These are phyloP conservation scores for Populus tomentosa DNA, from an alignment of 441 rosid species.

Conservation along the genomic window DNA sequence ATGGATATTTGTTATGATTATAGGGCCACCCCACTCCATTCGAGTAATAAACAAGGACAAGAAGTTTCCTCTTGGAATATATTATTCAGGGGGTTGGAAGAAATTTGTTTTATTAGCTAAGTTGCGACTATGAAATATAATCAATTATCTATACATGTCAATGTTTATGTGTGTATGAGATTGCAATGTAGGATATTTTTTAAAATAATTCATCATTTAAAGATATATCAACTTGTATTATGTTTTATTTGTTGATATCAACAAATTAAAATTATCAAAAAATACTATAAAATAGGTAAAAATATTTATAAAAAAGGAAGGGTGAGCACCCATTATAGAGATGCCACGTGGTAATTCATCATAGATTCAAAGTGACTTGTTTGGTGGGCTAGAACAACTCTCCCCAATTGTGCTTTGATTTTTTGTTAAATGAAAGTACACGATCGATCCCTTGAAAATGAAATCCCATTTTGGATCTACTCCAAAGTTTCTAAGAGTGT, in stretches of 20 bases:
- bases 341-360: too few relatives aligned
- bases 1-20: not conserved
- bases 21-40: not conserved
- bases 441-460: not conserved
- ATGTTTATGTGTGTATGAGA: fast-evolving
- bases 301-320: too few relatives aligned
- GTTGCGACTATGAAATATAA: not conserved
- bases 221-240: too few relatives aligned
- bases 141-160: not conserved
- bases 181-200: too few relatives aligned
- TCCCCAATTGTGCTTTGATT: not conserved
- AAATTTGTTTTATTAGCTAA: too few relatives aligned
- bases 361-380: too few relatives aligned
- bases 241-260: too few relatives aligned
- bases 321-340: too few relatives aligned
- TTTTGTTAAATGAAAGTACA: not conserved
- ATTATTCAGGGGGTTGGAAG: not conserved
- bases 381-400: too few relatives aligned
- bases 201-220: too few relatives aligned
- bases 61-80: not conserved
- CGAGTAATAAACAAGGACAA: not conserved
- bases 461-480: not conserved
- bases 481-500: not conserved
- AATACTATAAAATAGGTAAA: too few relatives aligned
- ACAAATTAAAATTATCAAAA: too few relatives aligned